Base-by-base conservation (phyloP, 495 filamentous ascomycete species). In the Podospora bellae-mahoneyi region DNA sequence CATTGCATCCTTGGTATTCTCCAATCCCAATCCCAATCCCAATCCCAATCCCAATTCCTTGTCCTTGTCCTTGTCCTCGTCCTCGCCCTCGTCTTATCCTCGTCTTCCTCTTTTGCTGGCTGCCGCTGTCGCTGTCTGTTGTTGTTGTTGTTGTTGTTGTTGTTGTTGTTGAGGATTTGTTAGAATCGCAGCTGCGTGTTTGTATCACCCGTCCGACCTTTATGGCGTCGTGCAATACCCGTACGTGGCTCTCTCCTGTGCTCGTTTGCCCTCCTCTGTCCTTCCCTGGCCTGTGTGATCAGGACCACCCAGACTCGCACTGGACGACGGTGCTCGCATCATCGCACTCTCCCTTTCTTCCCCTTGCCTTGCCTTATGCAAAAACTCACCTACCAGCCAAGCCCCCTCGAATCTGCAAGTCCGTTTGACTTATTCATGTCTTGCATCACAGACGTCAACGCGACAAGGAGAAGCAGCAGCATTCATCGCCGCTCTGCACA, bases 391-490 rank as follows among this genome's bases (percentile, higher is more conserved):
- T 3, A 19, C 64, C 27, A n/a, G 62, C 18, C 54, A 57, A 44
- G 48, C 64, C 68, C 34, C 16, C 2, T 62, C 53, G 64, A 61
- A 15, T 53, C 34, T 60, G 28, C 63, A 26, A n/a, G 44, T n/a
- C 58, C 15, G 20, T 60, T 54, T 63, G 19, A 69, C 59, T 69
- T 27, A 67, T 73, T 70, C 67, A 77, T 77, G 75, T 69, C 73
- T 74, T 58, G 60, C 30, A 54, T 66, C 64, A 62, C 64, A 74
- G 75, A 71, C 63, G 54, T 66, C 53, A 56, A 59, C 64, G 62
- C 60, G 58, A 67, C 48, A 44, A 66, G 65, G 65, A 74, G 59
- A 67, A 69, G 39, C 39, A 16, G 39, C 60, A 74, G 65, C 68
- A 69, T 67, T 66, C 69, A 54, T 66, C 66, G 70, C 71, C 65